Conservation (phyloP, 257 asterid genomes). For the Gentiana macrophylla region DNA sequence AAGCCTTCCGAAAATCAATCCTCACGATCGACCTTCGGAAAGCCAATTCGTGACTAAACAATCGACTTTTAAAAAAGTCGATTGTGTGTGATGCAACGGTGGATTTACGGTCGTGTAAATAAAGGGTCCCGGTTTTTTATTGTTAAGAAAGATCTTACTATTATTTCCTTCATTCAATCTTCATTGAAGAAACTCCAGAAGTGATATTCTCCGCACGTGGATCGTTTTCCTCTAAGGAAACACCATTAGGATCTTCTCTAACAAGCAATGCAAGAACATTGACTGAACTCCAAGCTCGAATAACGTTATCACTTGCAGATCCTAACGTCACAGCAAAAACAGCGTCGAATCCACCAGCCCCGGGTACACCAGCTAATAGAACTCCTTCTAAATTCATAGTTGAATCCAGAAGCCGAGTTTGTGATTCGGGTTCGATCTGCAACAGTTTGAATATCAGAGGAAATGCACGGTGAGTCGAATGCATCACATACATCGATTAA, state of each 20-base stretch:
- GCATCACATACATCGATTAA: no score
- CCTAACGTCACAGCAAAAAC: slow-evolving; percentile 83
- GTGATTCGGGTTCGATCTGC: slow-evolving; percentile 94
- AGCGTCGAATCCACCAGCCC: slow-evolving; percentile 97
- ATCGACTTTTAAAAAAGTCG: no score
- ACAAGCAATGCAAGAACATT: slow-evolving; percentile 82
- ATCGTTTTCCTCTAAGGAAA: slow-evolving; percentile 55
- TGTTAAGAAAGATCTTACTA: no score
- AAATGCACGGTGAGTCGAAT: slow-evolving; percentile 4
- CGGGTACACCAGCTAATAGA: slow-evolving; percentile 86
- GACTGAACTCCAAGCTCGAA: slow-evolving; percentile 60
- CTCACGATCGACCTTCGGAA: no score
- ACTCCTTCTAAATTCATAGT: slow-evolving; percentile 85
- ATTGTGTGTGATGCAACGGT: no score
- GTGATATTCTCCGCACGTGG: slow-evolving; percentile 45
- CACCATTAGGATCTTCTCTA: slow-evolving; percentile 82
- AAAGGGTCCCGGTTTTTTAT: no score
- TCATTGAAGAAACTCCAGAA: slow-evolving; percentile 48
- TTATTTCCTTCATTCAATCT: slow-evolving; percentile 21
- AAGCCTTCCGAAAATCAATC: no score
- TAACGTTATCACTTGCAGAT: slow-evolving; percentile 41
- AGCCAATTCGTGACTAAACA: no score
- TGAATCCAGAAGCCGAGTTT: slow-evolving; percentile 61
- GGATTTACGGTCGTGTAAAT: no score
- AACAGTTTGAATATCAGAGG: slow-evolving; percentile 4